Conservation (phyloP, 2,329 filamentous ascomycete species). For the Simplicillium aogashimaense region DNA sequence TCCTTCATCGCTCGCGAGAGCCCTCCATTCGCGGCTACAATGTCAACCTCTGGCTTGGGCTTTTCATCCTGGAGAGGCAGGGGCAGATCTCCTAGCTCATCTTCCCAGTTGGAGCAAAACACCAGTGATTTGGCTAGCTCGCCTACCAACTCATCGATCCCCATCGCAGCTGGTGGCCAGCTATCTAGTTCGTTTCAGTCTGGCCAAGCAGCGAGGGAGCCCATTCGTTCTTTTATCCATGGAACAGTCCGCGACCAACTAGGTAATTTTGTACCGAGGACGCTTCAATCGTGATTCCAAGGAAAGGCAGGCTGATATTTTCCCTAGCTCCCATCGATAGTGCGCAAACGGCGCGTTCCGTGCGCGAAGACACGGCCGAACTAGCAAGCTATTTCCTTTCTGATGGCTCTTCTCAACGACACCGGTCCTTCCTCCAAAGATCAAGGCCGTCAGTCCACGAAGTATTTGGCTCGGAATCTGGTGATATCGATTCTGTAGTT, state of each 20-base stretch:
- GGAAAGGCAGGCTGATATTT: neutral
- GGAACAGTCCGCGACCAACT: slow-evolving; percentile 50
- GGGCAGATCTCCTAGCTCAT: slow-evolving; percentile 21
- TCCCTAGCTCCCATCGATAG: slow-evolving; percentile 49
- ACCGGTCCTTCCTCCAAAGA: slow-evolving; percentile 35
- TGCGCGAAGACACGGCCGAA: slow-evolving; percentile 81
- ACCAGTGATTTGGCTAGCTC: slow-evolving; percentile 9
- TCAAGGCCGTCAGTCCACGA: slow-evolving; percentile 19
- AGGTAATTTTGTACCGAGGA: slow-evolving; percentile 30
- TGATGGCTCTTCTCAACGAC: slow-evolving; percentile 39
- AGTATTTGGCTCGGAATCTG: slow-evolving; percentile 12
- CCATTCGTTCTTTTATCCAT: slow-evolving; percentile 63
- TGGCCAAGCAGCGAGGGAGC: slow-evolving; percentile 42
- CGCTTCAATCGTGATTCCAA: neutral
- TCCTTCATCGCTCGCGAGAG: too few relatives aligned
- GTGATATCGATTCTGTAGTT: slow-evolving; percentile 11
- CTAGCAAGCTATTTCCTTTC: slow-evolving; percentile 74
- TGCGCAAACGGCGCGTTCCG: slow-evolving; percentile 64
- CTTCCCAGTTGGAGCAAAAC: slow-evolving; percentile 20
- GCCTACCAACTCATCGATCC: slow-evolving; percentile 9
- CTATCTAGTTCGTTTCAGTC: slow-evolving; percentile 30
- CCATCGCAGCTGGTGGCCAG: slow-evolving; percentile 10
- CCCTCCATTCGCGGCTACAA: slow-evolving; percentile 12
- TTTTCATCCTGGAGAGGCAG: slow-evolving; percentile 40
- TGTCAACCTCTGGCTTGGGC: slow-evolving; percentile 35